phyloP scores from a whole-genome alignment of 75 land plant species.

The Adiantum capillusveneris region DNA sequence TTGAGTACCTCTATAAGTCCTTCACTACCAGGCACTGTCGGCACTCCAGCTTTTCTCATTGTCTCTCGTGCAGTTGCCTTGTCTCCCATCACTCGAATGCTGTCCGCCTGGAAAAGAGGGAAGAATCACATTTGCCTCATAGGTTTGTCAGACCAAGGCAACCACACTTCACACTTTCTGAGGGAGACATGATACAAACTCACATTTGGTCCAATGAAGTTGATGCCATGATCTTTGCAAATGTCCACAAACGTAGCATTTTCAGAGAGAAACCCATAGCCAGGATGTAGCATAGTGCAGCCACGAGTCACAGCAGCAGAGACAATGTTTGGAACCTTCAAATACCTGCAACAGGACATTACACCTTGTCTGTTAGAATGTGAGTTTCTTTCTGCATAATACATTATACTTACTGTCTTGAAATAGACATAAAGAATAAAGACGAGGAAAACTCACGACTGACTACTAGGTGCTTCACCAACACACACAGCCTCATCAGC shows the following conservation, averaged over 20 bases:
- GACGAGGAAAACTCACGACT: slow-evolving; percentile 52
- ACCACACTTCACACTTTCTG: too few relatives aligned
- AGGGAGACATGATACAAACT: slow-evolving; percentile 11
- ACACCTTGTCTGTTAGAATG: too few relatives aligned
- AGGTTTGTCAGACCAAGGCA: too few relatives aligned
- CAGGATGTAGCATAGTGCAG: slow-evolving; percentile 95
- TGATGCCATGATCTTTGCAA: slow-evolving; percentile 87
- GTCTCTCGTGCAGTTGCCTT: slow-evolving; percentile 89
- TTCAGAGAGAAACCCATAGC: slow-evolving; percentile 89
- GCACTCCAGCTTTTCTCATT: slow-evolving; percentile 91
- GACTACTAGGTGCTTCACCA: slow-evolving; percentile 87
- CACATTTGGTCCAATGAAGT: slow-evolving; percentile 91
- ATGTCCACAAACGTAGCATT: slow-evolving; percentile 86
- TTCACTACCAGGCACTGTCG: slow-evolving; percentile 95
- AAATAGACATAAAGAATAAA: background rate
- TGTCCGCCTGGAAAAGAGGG: slow-evolving; percentile 64
- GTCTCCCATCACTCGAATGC: slow-evolving; percentile 91
- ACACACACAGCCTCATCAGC: slow-evolving; percentile 97
- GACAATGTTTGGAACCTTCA: slow-evolving; percentile 67
- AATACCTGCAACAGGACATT: slow-evolving; percentile 38
- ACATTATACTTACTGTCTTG: too few relatives aligned
- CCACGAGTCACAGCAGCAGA: slow-evolving; percentile 68
- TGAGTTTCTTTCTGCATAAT: too few relatives aligned
- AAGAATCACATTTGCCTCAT: too few relatives aligned
- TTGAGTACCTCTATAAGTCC: slow-evolving; percentile 60